These are phyloP conservation scores for Phytophthora quininea DNA, from an alignment of 352 stramenopile species.

Conservation along the genomic window DNA sequence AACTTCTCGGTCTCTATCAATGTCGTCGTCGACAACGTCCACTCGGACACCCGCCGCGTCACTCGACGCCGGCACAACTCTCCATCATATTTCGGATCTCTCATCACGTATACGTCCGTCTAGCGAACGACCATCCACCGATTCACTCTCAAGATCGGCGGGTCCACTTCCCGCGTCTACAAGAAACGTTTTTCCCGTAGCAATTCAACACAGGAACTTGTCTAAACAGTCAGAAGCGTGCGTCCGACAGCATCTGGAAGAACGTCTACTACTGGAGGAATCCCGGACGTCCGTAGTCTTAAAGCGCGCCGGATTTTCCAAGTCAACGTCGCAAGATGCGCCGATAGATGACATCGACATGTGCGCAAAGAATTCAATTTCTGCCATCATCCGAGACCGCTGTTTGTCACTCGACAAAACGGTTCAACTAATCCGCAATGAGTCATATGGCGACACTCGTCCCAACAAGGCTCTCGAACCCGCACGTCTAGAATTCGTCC, in stretches of 20 bases:
- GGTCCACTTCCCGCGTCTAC: no score
- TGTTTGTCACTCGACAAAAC: neutral
- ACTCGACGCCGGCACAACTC: neutral
- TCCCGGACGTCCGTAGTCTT: no score
- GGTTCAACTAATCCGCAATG: constrained; percentile 1
- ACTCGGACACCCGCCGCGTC: neutral
- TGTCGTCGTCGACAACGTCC: neutral
- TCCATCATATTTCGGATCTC: no score
- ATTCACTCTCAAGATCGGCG: no score
- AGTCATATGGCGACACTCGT: neutral
- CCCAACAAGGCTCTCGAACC: constrained; percentile 5
- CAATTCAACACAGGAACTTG: no score
- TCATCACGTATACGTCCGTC: no score
- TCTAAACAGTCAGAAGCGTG: no score
- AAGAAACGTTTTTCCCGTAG: no score
- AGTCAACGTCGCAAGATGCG: neutral
- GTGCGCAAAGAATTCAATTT: neutral
- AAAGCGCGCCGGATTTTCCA: neutral
- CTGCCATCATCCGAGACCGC: neutral
- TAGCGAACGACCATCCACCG: neutral
- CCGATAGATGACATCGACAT: neutral
- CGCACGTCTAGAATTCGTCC: neutral
- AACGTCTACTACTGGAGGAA: no score
- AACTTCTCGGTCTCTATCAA: neutral
- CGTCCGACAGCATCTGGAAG: no score